Evolutionary conservation across 495 filamentous ascomycete genomes (phyloP), one percentile per base, ranked within the genome.

Genomic region (Immersiella caudata): DNA sequence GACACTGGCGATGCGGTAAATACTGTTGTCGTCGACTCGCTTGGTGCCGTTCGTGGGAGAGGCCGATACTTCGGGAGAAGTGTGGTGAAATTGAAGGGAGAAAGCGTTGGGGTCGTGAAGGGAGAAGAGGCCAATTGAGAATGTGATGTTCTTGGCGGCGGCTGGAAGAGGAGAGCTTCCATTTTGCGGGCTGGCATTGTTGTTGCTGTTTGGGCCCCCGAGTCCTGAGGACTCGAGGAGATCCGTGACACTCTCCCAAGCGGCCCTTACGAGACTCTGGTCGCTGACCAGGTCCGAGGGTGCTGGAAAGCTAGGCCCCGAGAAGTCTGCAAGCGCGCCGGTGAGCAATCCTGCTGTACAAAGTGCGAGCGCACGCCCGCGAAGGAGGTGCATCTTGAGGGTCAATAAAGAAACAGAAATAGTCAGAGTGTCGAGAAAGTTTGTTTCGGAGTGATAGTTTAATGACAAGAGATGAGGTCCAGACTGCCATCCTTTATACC

Each of bases 121-220:
- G 6, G 81, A 85, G 73, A 89, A 87, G 79, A 87, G 81, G 66
- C 83, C 80, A 14, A 77, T 60, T 4, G 82, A 84, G 67, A 84
- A 84, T 21, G 81, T 84, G 36, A 79, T 64, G 27, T 83, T 78
- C 51, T 35, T 46, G 40, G 50, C 20, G 35, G 51, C 20, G 49
- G 26, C n/a, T 8, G 29, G 29, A 61, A 54, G 29, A 49, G 40
- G 40, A 3, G 55, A 62, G n/a, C 52, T 67, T 24, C 21, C 29
- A 27, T 62, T 61, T 21, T 25, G 6, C 14, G 24, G 55, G 11
- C 14, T 46, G 46, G 8, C 20, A 12, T 56, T 74, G 71, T 25
- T 55, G 12, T 46, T 29, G 56, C 8, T 11, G 25, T 24, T 55
- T 24, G 24, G 8, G 24, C 9, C 40, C 7, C 61, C 36, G 18